Base-by-base conservation (phyloP, 306 rosid genomes). In the Inga oerstediana region DNA sequence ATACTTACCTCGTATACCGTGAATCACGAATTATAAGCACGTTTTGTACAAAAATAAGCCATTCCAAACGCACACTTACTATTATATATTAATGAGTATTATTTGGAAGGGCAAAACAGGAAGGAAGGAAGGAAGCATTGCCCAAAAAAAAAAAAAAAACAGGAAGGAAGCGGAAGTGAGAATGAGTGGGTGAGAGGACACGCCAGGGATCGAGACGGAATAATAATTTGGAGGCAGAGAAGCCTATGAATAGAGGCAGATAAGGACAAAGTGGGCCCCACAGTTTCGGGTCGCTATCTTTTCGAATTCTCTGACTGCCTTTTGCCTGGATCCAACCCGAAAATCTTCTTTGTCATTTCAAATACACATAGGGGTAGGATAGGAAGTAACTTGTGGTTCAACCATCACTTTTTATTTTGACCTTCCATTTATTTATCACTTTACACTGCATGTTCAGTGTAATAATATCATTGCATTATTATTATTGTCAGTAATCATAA, bases 311-410 rank as follows among this genome's bases (percentile, higher is more conserved):
- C 35, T 17, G 81, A 80, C 77, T 76, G 46, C 66, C 34, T 22
- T 1, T 10, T 39, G 74, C 80, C 51, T 74, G 88, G 86, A 87
- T 87, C 88, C 90, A 87, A 87, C 86, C 82, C 86, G 70, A 52
- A 78, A 78, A 54, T 61, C 34, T 61, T 6, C 32, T 2, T 58
- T 2, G 35, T 68, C 52, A 39, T 41, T 34, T n/a, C 12, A 8
- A 8, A 7, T 56, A n/a, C 70, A 4, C 2, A 34, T 11, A 10
- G 2, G 39, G 69, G 9, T 27, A 22, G 66, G 15, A 58, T 24
- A 22, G 67, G 30, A 8, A 59, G 32, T 30, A 24, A 32, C 11
- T 65, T 4, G 20, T 7, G 24, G 24, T 7, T 35, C 72, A 5
- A 11, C 71, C 7, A 0, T 65, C 34, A 65, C 37, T 5, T 5